These are phyloP conservation scores for Stellera chamaejasme DNA, from an alignment of 345 rosid species.

Conservation along the genomic window DNA sequence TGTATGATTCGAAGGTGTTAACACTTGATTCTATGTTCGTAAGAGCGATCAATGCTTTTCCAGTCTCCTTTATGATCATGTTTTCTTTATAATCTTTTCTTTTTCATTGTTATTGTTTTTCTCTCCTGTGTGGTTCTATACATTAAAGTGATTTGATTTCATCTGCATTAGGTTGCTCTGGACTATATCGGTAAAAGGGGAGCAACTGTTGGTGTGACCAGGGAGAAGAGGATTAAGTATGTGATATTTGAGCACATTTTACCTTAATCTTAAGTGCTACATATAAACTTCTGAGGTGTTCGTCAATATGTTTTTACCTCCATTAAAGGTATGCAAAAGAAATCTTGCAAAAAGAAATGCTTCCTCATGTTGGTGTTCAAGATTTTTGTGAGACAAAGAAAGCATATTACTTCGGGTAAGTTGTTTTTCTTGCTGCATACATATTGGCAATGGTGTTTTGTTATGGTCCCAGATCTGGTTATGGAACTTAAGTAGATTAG, in stretches of 20 bases:
- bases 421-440: not conserved
- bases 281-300: conserved; percentile 17
- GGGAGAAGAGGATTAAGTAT: conserved; percentile 93
- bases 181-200: conserved; percentile 98
- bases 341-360: conserved; percentile 98
- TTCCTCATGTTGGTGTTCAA: conserved; percentile 94
- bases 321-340: conserved; percentile 83
- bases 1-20: too few species aligned
- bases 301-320: conserved; percentile 17
- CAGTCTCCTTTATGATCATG: not conserved
- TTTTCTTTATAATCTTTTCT: not conserved
- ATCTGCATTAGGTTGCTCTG: conserved; percentile 72
- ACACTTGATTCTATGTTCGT: too few species aligned
- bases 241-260: conserved; percentile 21
- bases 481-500: too few species aligned
- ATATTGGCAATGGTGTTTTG: not conserved
- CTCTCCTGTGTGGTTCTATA: not conserved
- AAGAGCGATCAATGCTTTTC: too few species aligned
- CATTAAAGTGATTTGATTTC: conserved; percentile 4
- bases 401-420: conserved; percentile 95
- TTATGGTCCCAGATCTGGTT: too few species aligned
- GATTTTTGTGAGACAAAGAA: conserved; percentile 94
- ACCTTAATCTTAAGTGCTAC: conserved; percentile 11
- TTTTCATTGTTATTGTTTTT: not conserved
- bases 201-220: conserved; percentile 91